A percentile compares a stretch with the other conserved stretches of the same genome.
phyloP scores from a whole-genome alignment of 2,329 filamentous ascomycete species.

The Diaporthe nobilis region DNA sequence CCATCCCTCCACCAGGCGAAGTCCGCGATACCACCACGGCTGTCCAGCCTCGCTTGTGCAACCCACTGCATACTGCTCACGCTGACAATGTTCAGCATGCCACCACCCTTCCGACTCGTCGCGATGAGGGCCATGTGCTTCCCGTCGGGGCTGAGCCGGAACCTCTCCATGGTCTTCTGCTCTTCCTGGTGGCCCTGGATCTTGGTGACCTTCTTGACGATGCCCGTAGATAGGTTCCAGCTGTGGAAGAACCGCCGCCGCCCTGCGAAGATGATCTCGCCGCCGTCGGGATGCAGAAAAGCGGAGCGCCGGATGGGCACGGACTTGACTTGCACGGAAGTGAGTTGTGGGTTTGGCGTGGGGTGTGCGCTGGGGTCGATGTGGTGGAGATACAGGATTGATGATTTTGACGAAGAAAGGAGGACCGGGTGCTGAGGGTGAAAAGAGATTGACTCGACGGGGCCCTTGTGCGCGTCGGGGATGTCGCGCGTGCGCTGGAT shows the following conservation, averaged over 20 bases:
- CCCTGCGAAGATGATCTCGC: constrained; percentile 89
- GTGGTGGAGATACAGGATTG: constrained; percentile 90
- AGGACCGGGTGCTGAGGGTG: constrained; percentile 91
- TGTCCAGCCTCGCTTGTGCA: constrained; percentile 84
- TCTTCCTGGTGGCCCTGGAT: constrained; percentile 83
- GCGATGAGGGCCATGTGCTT: constrained; percentile 88
- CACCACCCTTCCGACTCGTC: constrained; percentile 86
- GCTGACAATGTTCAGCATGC: constrained; percentile 88
- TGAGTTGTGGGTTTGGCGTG: constrained; percentile 89
- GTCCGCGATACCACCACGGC: constrained; percentile 86
- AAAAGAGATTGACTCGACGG: constrained; percentile 88
- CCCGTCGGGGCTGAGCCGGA: constrained; percentile 89
- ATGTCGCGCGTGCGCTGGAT: constrained; percentile 93
- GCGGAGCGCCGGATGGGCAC: constrained; percentile 88
- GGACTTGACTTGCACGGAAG: constrained; percentile 86
- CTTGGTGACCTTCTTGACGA: constrained; percentile 84
- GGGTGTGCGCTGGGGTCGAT: constrained; percentile 82
- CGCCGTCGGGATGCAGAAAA: constrained; percentile 80
- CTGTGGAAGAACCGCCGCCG: constrained; percentile 93
- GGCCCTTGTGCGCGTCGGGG: constrained; percentile 80
- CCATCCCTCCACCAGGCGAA: constrained; percentile 94
- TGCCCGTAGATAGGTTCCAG: constrained; percentile 88
- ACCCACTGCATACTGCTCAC: constrained; percentile 89
- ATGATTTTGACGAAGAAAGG: constrained; percentile 88
- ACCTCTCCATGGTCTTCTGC: constrained; percentile 91